Evolutionary conservation across 176 grass and related monocot species (phyloP), one percentile per base, ranked within the genome.

Genomic region (Eremochloa ophiuroides): DNA sequence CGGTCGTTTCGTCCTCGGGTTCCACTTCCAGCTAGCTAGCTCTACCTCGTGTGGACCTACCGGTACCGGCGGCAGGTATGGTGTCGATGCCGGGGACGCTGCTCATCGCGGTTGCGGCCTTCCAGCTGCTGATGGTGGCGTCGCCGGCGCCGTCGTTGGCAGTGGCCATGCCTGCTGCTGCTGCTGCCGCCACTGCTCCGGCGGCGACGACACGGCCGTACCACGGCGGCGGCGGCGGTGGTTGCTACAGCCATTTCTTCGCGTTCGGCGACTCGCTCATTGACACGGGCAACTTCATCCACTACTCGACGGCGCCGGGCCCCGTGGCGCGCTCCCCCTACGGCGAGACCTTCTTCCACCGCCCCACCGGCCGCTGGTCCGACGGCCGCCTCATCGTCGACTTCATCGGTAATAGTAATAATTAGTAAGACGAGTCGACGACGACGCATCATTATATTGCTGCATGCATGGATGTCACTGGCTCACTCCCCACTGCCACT

Each of bases 371-470:
- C 7, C 89, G 91, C 12, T 94, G 88, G 86, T 94, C 89, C 10
- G 88, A 97, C 60, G 94, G 91, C 46, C 80, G 91, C 20, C 61
- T 97, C n/a, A 46, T 92, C 70, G 82, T 92, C 22, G 91, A 97
- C 69, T 97, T 94, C 60, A 76, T 97, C 56, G 80, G 91, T 97
- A n/a, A n/a, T n/a, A n/a, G n/a, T n/a, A n/a, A n/a, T n/a, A n/a
- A n/a, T n/a, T n/a, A n/a, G n/a, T n/a, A n/a, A n/a, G n/a, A n/a
- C n/a, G n/a, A n/a, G n/a, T n/a, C n/a, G n/a, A n/a, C n/a, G n/a
- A n/a, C n/a, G n/a, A n/a, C n/a, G n/a, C n/a, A n/a, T n/a, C n/a
- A n/a, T n/a, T n/a, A n/a, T n/a, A n/a, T n/a, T n/a, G n/a, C n/a
- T n/a, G n/a, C n/a, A n/a, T n/a, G n/a, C n/a, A n/a, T n/a, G n/a